Conservation (phyloP, 768 basidiomycete species). For the Naganishia onofrii region DNA sequence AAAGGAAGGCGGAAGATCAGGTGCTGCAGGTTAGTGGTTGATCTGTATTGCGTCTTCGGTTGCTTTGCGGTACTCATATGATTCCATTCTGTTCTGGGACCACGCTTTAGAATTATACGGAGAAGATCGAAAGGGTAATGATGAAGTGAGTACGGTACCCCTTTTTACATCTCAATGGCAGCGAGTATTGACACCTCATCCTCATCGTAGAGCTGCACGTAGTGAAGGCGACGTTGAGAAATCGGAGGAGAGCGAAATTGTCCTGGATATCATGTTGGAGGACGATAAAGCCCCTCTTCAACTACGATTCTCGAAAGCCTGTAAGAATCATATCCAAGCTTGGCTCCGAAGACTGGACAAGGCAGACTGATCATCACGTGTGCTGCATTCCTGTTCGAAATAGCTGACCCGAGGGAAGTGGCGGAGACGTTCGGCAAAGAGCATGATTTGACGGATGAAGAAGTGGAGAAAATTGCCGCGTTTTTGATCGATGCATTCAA, state of each 20-base stretch:
- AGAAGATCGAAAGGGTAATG: background rate
- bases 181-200: background rate
- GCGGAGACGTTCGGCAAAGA: constrained; percentile 41
- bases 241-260: constrained; percentile 9
- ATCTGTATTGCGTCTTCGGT: background rate
- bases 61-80: background rate
- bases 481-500: constrained; percentile 30
- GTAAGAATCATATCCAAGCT: constrained; percentile 20
- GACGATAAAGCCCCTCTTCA: constrained; percentile 43
- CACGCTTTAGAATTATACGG: background rate
- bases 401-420: constrained; percentile 36
- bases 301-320: constrained; percentile 34
- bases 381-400: background rate
- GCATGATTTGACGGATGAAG: constrained; percentile 40
- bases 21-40: constrained; percentile 32
- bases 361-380: background rate
- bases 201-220: background rate
- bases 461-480: constrained; percentile 44
- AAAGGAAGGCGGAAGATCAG: constrained; percentile 31
- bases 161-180: background rate
- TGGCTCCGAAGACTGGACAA: background rate
- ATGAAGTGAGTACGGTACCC: background rate
- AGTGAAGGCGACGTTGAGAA: constrained; percentile 25
- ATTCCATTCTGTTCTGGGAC: background rate
- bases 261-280: constrained; percentile 45